Evolutionary conservation across 2,329 filamentous ascomycete species (phyloP).

Genomic region (Pseudogymnoascus sp.): DNA sequence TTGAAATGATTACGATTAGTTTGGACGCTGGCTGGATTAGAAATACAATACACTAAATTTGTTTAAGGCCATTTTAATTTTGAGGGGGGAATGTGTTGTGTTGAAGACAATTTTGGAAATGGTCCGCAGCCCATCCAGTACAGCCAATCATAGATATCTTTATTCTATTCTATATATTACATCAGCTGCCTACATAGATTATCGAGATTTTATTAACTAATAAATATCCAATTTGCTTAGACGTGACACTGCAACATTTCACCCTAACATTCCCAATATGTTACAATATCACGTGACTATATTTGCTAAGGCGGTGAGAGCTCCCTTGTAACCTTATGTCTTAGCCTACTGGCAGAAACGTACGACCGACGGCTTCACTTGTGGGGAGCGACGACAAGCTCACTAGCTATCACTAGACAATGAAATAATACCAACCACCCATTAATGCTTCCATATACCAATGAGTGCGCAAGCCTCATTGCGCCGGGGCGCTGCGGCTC

Average conservation of each 20-base stretch:
- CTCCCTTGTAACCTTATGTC: neutral
- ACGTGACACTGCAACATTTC: neutral
- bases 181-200: neutral
- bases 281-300: neutral
- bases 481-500: conserved; percentile 4
- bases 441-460: conserved; percentile 4
- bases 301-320: neutral
- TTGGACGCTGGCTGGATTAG: neutral
- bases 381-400: neutral
- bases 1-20: neutral
- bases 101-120: neutral
- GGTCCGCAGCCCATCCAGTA: neutral
- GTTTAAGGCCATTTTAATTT: neutral
- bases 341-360: neutral
- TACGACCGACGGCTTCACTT: neutral
- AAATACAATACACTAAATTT: neutral
- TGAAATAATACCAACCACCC: neutral
- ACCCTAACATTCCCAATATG: neutral
- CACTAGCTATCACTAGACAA: neutral
- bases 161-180: neutral
- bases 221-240: neutral
- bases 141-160: neutral
- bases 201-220: neutral
- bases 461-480: conserved; percentile 8
- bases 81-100: neutral